Base-by-base conservation (phyloP, 1,139 yeast genomes). In the Candida sp. region DNA sequence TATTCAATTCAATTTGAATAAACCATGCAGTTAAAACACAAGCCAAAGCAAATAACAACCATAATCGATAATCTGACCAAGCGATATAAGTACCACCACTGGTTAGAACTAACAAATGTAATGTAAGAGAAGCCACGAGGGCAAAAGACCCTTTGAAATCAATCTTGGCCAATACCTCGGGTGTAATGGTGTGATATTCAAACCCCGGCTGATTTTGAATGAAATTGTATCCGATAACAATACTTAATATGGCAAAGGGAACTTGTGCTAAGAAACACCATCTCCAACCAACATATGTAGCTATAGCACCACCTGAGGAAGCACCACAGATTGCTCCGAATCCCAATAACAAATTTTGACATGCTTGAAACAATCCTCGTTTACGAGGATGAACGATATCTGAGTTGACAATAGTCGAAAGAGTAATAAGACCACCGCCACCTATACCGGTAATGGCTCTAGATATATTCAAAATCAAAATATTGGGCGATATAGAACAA, bases 371-470 rank as follows among this genome's bases (percentile, higher is more conserved):
- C 33, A 60, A 48, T 1, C 63, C 64, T 49, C 69, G 52, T 45
- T 54, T 59, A 39, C 50, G 50, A 7, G 61, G 56, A 19, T 59
- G 55, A 4, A 64, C 55, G 2, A 63, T 52, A 44, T 64, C 70
- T 2, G 67, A 60, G 40, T 63, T 58, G 33, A 64, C 53, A 35
- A 64, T 61, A 11, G 66, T 62, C 6, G 64, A 57, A 32, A 63
- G 49, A 9, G 60, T 56, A 39, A 61, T 51, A 11, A 64, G 49
- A 2, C 68, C 69, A 22, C 68, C 70, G n/a, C 67, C 68, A 1
- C 70, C 70, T 21, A 64, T 43, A 19, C 70, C 70, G 4, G 68
- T 61, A 15, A 64, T 27, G 3, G 56, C 57, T 36, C 60, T 44
- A 53, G 50, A 41, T 8, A 51, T 11, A 43, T 52, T 52, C 21